These are phyloP conservation scores for Pilaira anomala DNA, from an alignment of 192 early-diverging fungal genomes.

Conservation along the genomic window DNA sequence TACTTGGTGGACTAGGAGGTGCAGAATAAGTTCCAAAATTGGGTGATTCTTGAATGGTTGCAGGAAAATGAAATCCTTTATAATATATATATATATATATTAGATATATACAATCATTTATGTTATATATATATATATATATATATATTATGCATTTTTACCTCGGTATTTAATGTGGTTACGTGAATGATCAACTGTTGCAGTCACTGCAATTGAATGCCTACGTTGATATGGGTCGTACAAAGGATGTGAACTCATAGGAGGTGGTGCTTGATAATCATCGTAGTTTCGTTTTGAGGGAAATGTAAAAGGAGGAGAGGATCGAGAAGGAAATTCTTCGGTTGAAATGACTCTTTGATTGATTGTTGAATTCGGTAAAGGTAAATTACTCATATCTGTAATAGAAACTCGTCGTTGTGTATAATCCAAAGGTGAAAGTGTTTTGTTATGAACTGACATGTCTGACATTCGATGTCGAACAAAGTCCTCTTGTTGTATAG, in stretches of 20 bases:
- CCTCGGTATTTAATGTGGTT: constrained; percentile 9
- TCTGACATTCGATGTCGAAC: constrained; percentile 37
- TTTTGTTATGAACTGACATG: constrained; percentile 22
- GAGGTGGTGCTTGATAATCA: background rate
- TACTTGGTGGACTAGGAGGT: constrained; percentile 33
- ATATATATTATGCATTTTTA: background rate
- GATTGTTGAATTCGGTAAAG: constrained; percentile 25
- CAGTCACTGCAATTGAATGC: constrained; percentile 39
- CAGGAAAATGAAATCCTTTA: constrained; percentile 28
- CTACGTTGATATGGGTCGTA: constrained; percentile 37
- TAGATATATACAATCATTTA: background rate
- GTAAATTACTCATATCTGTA: constrained; percentile 28
- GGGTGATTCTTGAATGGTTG: constrained; percentile 35
- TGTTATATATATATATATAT: background rate
- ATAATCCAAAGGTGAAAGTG: constrained; percentile 14
- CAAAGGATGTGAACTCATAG: constrained; percentile 5
- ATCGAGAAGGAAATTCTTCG: constrained; percentile 32
- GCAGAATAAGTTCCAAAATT: constrained; percentile 31
- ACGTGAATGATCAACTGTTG: constrained; percentile 6
- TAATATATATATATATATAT: too few relatives aligned
- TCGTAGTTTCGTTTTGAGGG: background rate
- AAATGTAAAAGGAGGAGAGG: constrained; percentile 30
- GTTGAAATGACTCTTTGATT: constrained; percentile 32
- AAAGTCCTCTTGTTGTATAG: constrained; percentile 24
- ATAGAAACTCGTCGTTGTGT: constrained; percentile 16